phyloP scores from a whole-genome alignment of 176 grass and related monocot genomes.

The Neostapfia colusana region DNA sequence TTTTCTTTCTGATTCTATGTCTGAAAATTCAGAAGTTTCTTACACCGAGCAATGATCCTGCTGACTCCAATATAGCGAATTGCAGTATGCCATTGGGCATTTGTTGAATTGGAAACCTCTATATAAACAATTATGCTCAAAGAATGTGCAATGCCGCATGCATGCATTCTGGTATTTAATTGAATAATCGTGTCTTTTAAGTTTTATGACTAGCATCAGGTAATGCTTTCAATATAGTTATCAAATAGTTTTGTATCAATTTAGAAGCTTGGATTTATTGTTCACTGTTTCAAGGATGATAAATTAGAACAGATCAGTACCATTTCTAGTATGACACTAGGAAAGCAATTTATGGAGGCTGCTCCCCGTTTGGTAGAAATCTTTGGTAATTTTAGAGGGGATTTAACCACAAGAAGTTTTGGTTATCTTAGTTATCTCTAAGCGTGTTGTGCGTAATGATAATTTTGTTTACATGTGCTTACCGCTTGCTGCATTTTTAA shows the following conservation, averaged over 20 bases:
- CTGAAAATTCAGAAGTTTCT: neutral
- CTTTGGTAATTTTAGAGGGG: neutral
- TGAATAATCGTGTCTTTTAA: neutral
- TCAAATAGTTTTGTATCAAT: neutral
- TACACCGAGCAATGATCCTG: neutral
- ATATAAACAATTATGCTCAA: neutral
- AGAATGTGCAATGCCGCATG: neutral
- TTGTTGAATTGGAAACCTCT: neutral
- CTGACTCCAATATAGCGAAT: neutral
- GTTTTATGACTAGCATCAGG: neutral
- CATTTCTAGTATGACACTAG: neutral
- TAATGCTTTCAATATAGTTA: neutral
- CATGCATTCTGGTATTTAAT: neutral
- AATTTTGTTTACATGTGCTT: neutral
- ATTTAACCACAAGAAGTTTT: neutral
- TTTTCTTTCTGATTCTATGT: neutral
- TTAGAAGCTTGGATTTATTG: neutral
- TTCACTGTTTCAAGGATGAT: neutral
- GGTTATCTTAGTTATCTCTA: neutral
- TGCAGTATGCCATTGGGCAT: neutral
- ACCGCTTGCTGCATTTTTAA: neutral
- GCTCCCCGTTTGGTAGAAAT: neutral
- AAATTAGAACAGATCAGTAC: neutral
- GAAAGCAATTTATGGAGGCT: neutral
- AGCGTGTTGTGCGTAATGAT: neutral